These are phyloP conservation scores for Rhodomyrtus tomentosa DNA, from an alignment of 345 rosid genomes.

Conservation along the genomic window DNA sequence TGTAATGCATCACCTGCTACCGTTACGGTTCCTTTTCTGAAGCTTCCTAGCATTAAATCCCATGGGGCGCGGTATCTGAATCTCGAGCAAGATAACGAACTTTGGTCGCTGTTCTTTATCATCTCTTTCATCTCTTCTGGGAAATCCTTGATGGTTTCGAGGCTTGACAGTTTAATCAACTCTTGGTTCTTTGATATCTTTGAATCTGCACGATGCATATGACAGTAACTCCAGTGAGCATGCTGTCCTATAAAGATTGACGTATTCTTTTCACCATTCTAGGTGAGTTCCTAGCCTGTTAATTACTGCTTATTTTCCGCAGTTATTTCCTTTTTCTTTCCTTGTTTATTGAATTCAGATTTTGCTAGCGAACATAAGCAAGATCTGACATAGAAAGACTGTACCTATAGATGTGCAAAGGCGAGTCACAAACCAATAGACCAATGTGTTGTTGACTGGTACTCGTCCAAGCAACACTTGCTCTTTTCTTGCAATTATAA, in stretches of 20 bases:
- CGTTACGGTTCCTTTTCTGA: constrained; percentile 29
- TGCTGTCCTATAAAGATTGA: not conserved
- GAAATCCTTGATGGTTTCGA: constrained; percentile 15
- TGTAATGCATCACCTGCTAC: constrained; percentile 54
- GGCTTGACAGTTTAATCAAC: constrained; percentile 5
- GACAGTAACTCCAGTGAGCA: not conserved
- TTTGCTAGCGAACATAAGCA: not conserved
- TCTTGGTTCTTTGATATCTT: constrained; percentile 13
- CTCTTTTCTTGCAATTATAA: constrained; percentile 8
- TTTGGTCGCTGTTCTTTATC: constrained; percentile 17
- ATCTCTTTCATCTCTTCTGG: constrained; percentile 26
- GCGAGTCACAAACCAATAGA: constrained; percentile 29
- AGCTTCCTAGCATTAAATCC: constrained; percentile 22
- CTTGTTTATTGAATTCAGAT: not conserved
- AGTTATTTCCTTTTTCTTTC: not conserved
- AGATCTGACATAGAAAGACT: not conserved
- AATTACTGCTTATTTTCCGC: not conserved
- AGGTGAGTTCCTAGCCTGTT: not conserved
- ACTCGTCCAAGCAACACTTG: constrained; percentile 16
- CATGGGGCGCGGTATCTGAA: constrained; percentile 34
- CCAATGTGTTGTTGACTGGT: constrained; percentile 14
- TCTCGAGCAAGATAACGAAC: constrained; percentile 17
- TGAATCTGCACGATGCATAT: not conserved
- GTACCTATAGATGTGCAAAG: constrained; percentile 4
- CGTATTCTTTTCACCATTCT: not conserved